Evolutionary conservation across 352 stramenopile species (phyloP).

Genomic region (Blastocystis hominis): DNA sequence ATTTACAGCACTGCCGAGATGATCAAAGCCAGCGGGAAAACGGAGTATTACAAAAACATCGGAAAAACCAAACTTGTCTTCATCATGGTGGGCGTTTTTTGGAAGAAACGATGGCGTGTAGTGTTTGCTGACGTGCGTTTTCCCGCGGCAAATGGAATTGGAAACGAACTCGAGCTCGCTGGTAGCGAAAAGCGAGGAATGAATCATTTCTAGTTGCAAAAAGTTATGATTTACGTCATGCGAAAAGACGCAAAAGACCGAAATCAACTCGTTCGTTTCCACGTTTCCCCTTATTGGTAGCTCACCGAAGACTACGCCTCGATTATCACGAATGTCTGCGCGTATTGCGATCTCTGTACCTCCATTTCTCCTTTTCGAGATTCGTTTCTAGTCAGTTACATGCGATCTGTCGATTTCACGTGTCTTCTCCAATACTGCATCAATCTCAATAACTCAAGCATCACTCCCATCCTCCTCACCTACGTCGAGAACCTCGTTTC

Average conservation of each 20-base stretch:
- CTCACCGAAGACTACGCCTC: conserved; percentile 39
- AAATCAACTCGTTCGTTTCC: not conserved
- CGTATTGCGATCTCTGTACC: conserved; percentile 32
- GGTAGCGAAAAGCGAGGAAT: no score
- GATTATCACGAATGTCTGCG: conserved; percentile 30
- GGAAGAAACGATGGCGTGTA: not conserved
- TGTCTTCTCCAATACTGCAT: conserved; percentile 34
- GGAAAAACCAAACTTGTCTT: conserved; percentile 37
- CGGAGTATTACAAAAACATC: conserved; percentile 8
- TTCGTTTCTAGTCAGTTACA: conserved; percentile 35
- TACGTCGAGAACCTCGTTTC: conserved; percentile 13
- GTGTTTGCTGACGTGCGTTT: conserved; percentile 41
- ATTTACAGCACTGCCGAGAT: not conserved
- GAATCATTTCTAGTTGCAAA: not conserved
- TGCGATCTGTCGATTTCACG: conserved; percentile 32
- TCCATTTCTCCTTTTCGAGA: not conserved
- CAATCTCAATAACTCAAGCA: not conserved
- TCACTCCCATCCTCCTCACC: conserved; percentile 45
- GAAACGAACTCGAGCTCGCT: conserved; percentile 25
- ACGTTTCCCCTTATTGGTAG: not conserved
- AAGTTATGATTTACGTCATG: conserved; percentile 27
- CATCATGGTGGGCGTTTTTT: conserved; percentile 16
- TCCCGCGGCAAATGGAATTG: not conserved
- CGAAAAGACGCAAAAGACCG: conserved; percentile 20
- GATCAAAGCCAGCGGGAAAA: conserved; percentile 26